phyloP scores from a whole-genome alignment of 1,284 basidiomycete genomes.

The Kalmanozyma brasiliensis region DNA sequence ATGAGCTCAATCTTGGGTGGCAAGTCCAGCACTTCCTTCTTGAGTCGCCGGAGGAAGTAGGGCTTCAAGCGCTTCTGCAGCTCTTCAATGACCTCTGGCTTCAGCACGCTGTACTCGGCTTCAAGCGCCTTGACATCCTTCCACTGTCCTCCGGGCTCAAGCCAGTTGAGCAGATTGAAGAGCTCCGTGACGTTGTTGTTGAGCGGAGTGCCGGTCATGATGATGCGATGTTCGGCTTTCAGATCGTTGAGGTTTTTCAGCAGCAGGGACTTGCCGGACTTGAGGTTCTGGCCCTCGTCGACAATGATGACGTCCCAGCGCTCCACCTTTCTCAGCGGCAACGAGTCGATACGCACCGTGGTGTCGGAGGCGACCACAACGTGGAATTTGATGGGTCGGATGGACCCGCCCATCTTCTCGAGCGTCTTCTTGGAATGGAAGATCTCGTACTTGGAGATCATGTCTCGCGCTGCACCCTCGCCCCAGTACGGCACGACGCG shows the following conservation, averaged over 20 bases:
- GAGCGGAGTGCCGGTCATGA: constrained; percentile 93
- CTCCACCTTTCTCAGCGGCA: constrained; percentile 75
- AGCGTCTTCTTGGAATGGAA: constrained; percentile 72
- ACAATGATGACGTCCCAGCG: constrained; percentile 91
- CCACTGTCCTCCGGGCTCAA: constrained; percentile 48
- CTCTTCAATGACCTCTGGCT: constrained; percentile 71
- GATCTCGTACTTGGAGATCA: constrained; percentile 85
- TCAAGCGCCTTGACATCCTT: constrained; percentile 47
- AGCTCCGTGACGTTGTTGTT: constrained; percentile 93
- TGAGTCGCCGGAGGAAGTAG: constrained; percentile 91
- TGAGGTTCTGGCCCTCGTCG: constrained; percentile 86
- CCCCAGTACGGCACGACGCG: constrained; percentile 82
- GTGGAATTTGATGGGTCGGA: constrained; percentile 45
- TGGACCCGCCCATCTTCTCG: constrained; percentile 54
- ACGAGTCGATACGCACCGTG: constrained; percentile 34
- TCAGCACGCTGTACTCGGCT: constrained; percentile 52
- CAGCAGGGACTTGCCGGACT: constrained; percentile 75
- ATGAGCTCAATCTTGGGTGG: constrained; percentile 85
- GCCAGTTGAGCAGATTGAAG: constrained; percentile 57
- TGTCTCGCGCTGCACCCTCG: constrained; percentile 74
- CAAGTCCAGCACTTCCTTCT: constrained; percentile 88
- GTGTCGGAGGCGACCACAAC: constrained; percentile 54
- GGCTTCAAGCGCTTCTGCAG: constrained; percentile 82
- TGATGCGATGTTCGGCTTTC: constrained; percentile 81
- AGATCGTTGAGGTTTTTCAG: constrained; percentile 86